phyloP scores from a whole-genome alignment of 106 monocot species.

The Vanilla planifolia region DNA sequence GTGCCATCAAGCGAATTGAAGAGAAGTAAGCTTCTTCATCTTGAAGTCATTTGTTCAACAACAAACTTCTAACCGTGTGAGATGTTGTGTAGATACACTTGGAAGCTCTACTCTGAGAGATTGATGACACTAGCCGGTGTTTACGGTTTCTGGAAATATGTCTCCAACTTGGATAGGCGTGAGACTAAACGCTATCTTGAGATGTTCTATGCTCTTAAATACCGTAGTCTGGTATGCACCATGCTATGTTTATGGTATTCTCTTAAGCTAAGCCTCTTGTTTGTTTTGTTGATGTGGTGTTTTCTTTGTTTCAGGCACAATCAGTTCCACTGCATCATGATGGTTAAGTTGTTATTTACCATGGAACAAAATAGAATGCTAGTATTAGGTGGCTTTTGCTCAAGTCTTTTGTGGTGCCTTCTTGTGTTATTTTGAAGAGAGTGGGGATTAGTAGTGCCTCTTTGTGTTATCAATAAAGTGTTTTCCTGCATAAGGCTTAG shows the following conservation, averaged over 20 bases:
- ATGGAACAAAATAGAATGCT: no score
- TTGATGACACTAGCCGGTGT: conserved; percentile 38
- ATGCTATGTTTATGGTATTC: no score
- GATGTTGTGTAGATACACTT: conserved; percentile 18
- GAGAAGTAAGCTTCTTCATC: conserved; percentile 15
- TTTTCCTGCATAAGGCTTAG: no score
- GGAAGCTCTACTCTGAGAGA: conserved; percentile 43
- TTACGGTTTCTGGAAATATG: conserved; percentile 39
- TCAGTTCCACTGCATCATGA: not conserved
- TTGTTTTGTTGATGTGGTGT: not conserved
- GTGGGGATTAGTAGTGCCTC: no score
- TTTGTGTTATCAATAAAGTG: no score
- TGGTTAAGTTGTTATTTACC: not conserved
- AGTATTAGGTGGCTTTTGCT: no score
- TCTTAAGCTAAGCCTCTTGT: no score
- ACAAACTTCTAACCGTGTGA: no score
- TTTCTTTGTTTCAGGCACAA: not conserved
- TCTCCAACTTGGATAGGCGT: conserved; percentile 31
- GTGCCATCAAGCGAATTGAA: conserved; percentile 22
- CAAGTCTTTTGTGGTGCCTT: no score
- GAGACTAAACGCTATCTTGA: conserved; percentile 38
- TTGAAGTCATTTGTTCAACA: not conserved
- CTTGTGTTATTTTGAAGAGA: no score
- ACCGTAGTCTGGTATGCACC: conserved; percentile 29
- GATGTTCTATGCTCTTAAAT: conserved; percentile 45